A percentile compares a stretch with the other conserved stretches of the same genome.
phyloP scores from a whole-genome alignment of 2,329 filamentous ascomycete genomes.

The Tympanopsis confertula region DNA sequence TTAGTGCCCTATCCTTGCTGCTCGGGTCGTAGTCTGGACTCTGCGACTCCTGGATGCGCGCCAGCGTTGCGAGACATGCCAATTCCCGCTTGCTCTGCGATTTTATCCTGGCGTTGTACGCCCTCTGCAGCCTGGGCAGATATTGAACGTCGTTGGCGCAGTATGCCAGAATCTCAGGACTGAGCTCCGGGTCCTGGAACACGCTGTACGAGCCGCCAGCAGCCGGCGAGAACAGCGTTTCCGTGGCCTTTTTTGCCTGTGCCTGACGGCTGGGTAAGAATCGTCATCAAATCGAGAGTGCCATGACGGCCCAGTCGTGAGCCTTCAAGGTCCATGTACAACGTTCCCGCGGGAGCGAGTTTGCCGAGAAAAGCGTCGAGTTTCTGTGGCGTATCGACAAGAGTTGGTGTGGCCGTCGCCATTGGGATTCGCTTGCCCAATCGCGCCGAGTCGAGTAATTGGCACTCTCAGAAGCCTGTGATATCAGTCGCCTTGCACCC shows the following conservation, averaged over 20 bases:
- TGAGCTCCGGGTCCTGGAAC: slow-evolving; percentile 32
- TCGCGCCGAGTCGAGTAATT: too few relatives aligned
- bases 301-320: background rate
- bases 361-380: too few relatives aligned
- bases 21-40: background rate
- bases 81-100: too few relatives aligned
- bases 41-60: background rate
- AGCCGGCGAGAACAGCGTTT: slow-evolving; percentile 24
- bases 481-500: too few relatives aligned
- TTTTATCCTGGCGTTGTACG: slow-evolving; percentile 13
- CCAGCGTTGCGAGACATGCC: background rate
- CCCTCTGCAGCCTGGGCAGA: slow-evolving; percentile 20
- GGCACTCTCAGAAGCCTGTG: too few relatives aligned
- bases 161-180: slow-evolving; percentile 24
- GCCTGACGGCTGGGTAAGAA: background rate
- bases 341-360: too few relatives aligned
- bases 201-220: slow-evolving; percentile 30
- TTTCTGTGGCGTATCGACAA: too few relatives aligned
- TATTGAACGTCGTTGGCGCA: slow-evolving; percentile 31
- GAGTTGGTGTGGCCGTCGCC: too few relatives aligned
- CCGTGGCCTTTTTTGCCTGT: too few relatives aligned
- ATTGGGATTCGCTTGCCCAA: too few relatives aligned
- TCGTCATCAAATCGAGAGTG: background rate
- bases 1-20: too few relatives aligned
- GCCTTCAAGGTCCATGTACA: background rate